Percentiles rank a stretch among this genome's conserved stretches.
Conservation (phyloP, 2,329 filamentous ascomycete genomes). For the Malbranchea zuffiana region DNA sequence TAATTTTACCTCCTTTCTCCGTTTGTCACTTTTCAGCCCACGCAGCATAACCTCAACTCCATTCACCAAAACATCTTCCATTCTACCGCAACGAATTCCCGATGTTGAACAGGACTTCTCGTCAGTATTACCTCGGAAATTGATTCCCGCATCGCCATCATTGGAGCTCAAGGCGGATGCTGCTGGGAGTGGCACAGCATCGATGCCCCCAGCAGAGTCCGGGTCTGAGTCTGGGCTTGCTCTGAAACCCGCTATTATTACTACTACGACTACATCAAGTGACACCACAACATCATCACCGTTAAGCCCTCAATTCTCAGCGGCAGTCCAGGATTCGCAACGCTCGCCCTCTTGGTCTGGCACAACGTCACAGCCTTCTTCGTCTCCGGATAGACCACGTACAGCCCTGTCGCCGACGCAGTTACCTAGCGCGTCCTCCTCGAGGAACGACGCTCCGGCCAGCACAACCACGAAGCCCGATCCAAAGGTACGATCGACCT, state of each 20-base stretch:
- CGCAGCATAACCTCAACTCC: slow-evolving; percentile 4
- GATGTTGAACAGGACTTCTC: not conserved
- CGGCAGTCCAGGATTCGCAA: slow-evolving; percentile 11
- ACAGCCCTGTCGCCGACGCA: not conserved
- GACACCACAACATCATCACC: too few relatives aligned
- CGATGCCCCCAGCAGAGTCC: slow-evolving; percentile 7
- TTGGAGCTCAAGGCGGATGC: not conserved
- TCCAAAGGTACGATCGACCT: slow-evolving; percentile 14
- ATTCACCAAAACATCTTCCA: not conserved
- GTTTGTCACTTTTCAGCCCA: slow-evolving; percentile 4
- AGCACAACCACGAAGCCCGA: slow-evolving; percentile 1
- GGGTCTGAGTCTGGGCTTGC: slow-evolving; percentile 4
- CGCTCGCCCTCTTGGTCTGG: slow-evolving; percentile 13
- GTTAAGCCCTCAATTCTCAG: slow-evolving; percentile 5
- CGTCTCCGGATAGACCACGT: slow-evolving; percentile 1
- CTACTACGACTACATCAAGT: too few relatives aligned
- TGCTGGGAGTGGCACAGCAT: slow-evolving; percentile 6
- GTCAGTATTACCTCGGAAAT: slow-evolving; percentile 1
- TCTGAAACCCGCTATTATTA: slow-evolving; percentile 8
- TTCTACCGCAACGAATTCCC: not conserved
- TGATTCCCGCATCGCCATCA: slow-evolving; percentile 4
- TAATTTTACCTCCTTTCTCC: slow-evolving; percentile 8
- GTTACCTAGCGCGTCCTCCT: not conserved
- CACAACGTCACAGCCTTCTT: slow-evolving; percentile 3
- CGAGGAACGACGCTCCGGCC: not conserved